These are phyloP conservation scores for Colletotrichum sp. DNA, from an alignment of 2,329 filamentous ascomycete species.

Conservation along the genomic window DNA sequence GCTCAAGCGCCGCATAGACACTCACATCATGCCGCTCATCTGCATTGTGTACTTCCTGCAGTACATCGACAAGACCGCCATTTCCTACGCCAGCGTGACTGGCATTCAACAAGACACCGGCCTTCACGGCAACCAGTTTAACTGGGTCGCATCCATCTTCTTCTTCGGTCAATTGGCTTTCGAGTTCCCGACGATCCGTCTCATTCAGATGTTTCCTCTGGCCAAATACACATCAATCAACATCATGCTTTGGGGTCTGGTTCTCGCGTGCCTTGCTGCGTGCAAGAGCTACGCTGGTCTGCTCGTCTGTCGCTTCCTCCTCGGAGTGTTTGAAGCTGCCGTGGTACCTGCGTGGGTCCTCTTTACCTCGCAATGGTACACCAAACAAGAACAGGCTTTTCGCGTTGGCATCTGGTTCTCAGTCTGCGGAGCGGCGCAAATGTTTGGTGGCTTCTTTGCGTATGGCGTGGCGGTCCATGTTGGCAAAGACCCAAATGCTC, in stretches of 20 bases:
- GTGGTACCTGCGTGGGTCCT: constrained; percentile 74
- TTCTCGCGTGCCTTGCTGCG: constrained; percentile 66
- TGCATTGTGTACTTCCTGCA: constrained; percentile 64
- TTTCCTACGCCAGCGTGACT: constrained; percentile 62
- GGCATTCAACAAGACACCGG: constrained; percentile 54
- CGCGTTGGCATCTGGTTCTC: constrained; percentile 72
- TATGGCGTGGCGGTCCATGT: constrained; percentile 57
- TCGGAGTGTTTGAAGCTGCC: constrained; percentile 72
- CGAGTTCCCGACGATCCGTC: constrained; percentile 41
- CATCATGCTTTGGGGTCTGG: constrained; percentile 37
- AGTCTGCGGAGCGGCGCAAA: constrained; percentile 51
- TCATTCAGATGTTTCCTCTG: constrained; percentile 42
- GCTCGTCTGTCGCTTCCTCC: constrained; percentile 69
- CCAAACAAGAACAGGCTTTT: constrained; percentile 69
- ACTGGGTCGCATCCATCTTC: constrained; percentile 42
- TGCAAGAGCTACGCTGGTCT: constrained; percentile 65
- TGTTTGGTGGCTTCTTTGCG: constrained; percentile 43
- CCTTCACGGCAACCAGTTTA: constrained; percentile 45
- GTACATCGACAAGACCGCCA: constrained; percentile 66
- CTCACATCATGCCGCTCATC: constrained; percentile 59
- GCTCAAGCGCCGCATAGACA: constrained; percentile 62
- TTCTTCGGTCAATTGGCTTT: constrained; percentile 41
- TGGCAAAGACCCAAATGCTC: constrained; percentile 30
- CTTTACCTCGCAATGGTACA: constrained; percentile 76
- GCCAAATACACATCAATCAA: constrained; percentile 41